Evolutionary conservation across 768 basidiomycete genomes (phyloP), one percentile per base, ranked within the genome.

Genomic region (Nidularia pulvinata): DNA sequence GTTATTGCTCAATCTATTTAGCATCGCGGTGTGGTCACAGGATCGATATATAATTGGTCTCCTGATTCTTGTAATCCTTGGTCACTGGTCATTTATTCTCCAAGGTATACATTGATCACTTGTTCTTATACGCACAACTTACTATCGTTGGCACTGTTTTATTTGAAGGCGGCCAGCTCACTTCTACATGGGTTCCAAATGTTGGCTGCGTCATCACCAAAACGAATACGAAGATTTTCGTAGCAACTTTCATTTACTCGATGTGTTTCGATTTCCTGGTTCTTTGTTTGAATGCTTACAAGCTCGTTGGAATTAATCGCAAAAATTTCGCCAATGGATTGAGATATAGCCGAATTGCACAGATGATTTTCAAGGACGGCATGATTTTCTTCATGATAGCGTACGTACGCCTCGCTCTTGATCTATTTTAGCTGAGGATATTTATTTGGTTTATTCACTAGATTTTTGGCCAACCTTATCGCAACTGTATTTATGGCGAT

Each of bases 211-310:
- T 71, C 33, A 88, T 89, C 57, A 79, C 76, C 10, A 68, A 76
- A 30, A 88, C 86, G 5, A 70, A 85, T 60, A 86, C 74, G 65
- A 74, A 64, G 47, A 69, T 87, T 44, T 80, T 90, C 47, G 84
- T 86, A 2, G 75, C 76, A 22, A 82, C 82, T 5, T 90, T 88
- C 68, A 86, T 89, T 57, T 89, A 89, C 61, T 80, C 84, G 47
- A 90, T 90, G 88, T 68, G 70, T 16, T 88, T 89, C 61, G 88
- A 90, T 68, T 75, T 90, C 55, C 62, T 71, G 11, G 85, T 90
- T 48, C 66, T 90, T 33, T 70, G 69, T 46, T 71, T 89, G 48
- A 87, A 85, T 30, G 82, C 77, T 9, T 80, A 71, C 67, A 90
- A 89, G 59, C 78, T 90, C 16, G 59, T 79, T 6, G 72, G 76